Evolutionary conservation across 257 asterid genomes (phyloP).

Genomic region (Rauvolfia tetraphylla): DNA sequence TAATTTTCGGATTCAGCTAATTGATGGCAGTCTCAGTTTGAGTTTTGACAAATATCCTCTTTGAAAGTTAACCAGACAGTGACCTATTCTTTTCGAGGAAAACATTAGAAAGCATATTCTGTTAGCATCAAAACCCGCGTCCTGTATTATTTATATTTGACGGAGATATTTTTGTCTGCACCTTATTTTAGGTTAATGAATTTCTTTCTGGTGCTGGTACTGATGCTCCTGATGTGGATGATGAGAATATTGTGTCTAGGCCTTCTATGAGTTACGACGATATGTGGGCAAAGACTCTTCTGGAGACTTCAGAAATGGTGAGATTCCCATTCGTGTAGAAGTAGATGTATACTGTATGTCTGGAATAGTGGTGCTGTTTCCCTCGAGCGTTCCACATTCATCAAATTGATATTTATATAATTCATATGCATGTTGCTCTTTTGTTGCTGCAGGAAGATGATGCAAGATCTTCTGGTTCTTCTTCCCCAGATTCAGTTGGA

Average conservation of each 20-base stretch:
- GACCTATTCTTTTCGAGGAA: too few species aligned
- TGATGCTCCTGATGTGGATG: conserved; percentile 99
- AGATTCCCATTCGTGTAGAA: conserved; percentile 8
- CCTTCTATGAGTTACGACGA: conserved; percentile 96
- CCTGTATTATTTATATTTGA: conserved; percentile 10
- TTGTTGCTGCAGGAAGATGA: conserved; percentile 66
- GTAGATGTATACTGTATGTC: not conserved
- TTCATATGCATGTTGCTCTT: not conserved
- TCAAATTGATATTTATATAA: not conserved
- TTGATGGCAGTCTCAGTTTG: not conserved
- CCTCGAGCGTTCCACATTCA: not conserved
- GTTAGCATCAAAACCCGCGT: not conserved
- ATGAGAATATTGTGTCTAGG: conserved; percentile 81
- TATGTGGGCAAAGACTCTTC: conserved; percentile 99
- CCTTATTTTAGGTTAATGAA: conserved; percentile 68
- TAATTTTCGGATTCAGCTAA: not conserved
- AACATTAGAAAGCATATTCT: not conserved
- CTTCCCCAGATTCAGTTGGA: conserved; percentile 94
- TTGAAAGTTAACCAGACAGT: too few species aligned
- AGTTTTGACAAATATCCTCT: not conserved
- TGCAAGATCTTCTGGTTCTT: conserved; percentile 91
- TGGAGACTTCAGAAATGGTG: conserved; percentile 85
- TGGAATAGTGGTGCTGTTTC: not conserved
- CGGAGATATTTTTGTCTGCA: conserved; percentile 15
- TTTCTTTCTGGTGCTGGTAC: conserved; percentile 99